These are phyloP conservation scores for Phaeosphaeria sp. DNA, from an alignment of 2,329 filamentous ascomycete species.

Conservation along the genomic window DNA sequence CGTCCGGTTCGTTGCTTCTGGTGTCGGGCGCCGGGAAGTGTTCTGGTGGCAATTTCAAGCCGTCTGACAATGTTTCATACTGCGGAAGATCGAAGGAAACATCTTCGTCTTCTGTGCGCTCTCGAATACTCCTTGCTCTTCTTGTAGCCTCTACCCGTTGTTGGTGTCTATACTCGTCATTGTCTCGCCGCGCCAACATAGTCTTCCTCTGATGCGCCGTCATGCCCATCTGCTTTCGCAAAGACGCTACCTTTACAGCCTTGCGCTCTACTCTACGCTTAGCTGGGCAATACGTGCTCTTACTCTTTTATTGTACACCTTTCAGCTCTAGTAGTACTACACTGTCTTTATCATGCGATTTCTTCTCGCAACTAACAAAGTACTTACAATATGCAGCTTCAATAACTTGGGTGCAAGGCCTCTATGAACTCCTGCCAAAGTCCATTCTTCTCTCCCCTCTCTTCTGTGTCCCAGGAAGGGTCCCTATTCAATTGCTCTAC, in stretches of 20 bases:
- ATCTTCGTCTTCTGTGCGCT: background rate
- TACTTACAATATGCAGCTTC: no score
- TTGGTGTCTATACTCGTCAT: background rate
- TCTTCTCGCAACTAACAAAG: no score
- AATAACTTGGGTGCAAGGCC: no score
- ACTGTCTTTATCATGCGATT: no score
- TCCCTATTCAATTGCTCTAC: slow-evolving; percentile 17
- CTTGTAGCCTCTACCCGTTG: background rate
- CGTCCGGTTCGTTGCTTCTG: background rate
- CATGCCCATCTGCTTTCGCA: background rate
- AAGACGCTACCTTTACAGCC: background rate
- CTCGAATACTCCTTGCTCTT: background rate
- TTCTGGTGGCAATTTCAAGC: background rate
- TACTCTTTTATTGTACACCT: no score
- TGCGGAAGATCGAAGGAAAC: background rate
- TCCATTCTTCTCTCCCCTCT: slow-evolving; percentile 5
- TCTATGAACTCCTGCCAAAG: slow-evolving; percentile 16
- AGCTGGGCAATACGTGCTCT: no score
- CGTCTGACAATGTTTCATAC: background rate
- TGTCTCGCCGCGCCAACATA: background rate
- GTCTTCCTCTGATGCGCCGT: background rate
- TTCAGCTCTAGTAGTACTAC: no score
- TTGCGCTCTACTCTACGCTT: no score
- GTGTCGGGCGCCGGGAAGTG: background rate
- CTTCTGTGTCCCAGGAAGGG: slow-evolving; percentile 13